A percentile compares a stretch with the other conserved stretches of the same genome.
These are phyloP conservation scores for Leavenworthia alabamica DNA, from an alignment of 345 rosid genomes.

Conservation along the genomic window DNA sequence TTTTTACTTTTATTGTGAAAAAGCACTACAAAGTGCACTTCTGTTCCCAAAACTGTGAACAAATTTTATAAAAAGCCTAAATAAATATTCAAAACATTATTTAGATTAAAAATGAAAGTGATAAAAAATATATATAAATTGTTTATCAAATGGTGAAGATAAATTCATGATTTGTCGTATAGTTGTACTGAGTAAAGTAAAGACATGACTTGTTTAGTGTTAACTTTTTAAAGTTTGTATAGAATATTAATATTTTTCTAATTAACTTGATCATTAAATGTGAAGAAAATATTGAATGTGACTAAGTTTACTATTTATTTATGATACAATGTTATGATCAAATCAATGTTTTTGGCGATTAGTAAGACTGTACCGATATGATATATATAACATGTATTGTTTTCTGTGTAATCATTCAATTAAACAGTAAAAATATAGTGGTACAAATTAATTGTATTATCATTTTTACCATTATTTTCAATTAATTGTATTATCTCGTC, in stretches of 20 bases:
- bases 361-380: not conserved
- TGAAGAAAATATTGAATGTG: not conserved
- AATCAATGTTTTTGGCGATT: not conserved
- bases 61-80: conserved; percentile 19
- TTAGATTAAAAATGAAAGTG: not conserved
- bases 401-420: not conserved
- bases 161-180: conserved; percentile 38
- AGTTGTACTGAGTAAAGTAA: conserved; percentile 36
- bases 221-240: not conserved
- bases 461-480: too few relatives aligned
- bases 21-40: conserved; percentile 34
- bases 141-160: conserved; percentile 15
- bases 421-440: too few relatives aligned
- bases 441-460: too few relatives aligned
- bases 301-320: not conserved
- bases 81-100: conserved; percentile 27
- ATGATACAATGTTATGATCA: not conserved
- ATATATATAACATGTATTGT: not conserved
- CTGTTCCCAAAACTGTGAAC: conserved; percentile 29
- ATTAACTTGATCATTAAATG: not conserved
- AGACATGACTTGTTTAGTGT: not conserved
- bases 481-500: too few relatives aligned
- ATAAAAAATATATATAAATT: not conserved
- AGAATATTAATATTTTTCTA: not conserved
- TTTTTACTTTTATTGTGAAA: too few relatives aligned